Conservation (phyloP, 148 eudicot genomes). For the Euryodendron excelsum region DNA sequence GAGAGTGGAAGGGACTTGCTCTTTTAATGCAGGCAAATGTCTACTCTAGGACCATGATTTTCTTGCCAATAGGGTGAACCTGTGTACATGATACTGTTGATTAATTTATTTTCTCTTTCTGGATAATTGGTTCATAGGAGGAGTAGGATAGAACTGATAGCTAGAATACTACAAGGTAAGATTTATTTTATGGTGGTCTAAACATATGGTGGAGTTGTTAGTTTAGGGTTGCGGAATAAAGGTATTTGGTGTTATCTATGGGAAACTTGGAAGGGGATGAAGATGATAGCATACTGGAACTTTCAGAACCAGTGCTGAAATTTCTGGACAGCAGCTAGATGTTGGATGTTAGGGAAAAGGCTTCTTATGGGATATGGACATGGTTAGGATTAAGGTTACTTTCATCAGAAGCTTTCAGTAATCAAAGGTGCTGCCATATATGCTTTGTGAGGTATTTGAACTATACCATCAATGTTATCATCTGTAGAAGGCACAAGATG, state of each 20-base stretch:
- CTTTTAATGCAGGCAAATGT: no score
- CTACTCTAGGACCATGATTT: no score
- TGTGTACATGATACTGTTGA: no score
- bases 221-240: not conserved
- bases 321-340: not conserved
- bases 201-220: not conserved
- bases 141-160: no score
- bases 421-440: not conserved
- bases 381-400: not conserved
- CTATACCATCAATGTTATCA: not conserved
- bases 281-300: not conserved
- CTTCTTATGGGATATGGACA: not conserved
- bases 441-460: not conserved
- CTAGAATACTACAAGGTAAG: no score
- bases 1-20: no score
- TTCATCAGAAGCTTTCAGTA: no score
- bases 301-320: not conserved
- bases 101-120: no score
- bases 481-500: not conserved
- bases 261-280: not conserved
- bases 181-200: not conserved
- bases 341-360: not conserved
- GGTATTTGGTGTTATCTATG: not conserved
- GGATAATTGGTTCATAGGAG: no score
- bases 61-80: no score